Evolutionary conservation across 805 yeast genomes (phyloP), one percentile per base, ranked within the genome.

Genomic region (Sugiyamaella mastotermitis): DNA sequence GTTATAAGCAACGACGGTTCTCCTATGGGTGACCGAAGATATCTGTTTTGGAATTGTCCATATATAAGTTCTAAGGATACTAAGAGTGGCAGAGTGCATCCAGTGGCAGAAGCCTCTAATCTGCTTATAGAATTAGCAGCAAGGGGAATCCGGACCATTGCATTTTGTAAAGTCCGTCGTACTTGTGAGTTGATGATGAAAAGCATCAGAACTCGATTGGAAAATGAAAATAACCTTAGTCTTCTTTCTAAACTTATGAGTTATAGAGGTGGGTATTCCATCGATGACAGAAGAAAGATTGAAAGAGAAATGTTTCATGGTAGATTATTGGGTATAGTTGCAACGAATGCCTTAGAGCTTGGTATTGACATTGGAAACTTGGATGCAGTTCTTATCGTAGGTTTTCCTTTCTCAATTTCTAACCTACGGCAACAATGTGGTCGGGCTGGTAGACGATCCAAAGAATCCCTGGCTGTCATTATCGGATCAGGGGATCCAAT

Each of bases 361-460:
- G 99, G 99, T 42, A 84, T 92, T 36, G 98, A 92, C 66, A 82
- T 92, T 45, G 94, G 97, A 35, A 83, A 82, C 10, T 65, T 92
- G 33, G 98, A 92, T 59, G 87, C 94, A 0, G 97, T 88, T 0
- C 62, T 92, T 2, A 77, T 87, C 64, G 85, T 94, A 53, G 97
- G 97, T 0, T 92, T 92, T 46, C 99, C 99, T 0, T 65, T 77
- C 15, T 83, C 95, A 37, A 70, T 87, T 42, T 79, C 94, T 35
- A 86, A 86, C 45, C 74, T 92, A 55, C 85, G 88, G 50, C 99
- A 92, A 60, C 98, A 92, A 55, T 81, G 92, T 65, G 99, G 99
- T 25, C 71, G 99, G 53, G 97, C 96, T 0, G 99, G 99, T 13
- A 70, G 99, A 57, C 76, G 95, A 47, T 73, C 74, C 38, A 47